Evolutionary conservation across 208 protist genomes (phyloP).

Genomic region (Leishmania mexicana): DNA sequence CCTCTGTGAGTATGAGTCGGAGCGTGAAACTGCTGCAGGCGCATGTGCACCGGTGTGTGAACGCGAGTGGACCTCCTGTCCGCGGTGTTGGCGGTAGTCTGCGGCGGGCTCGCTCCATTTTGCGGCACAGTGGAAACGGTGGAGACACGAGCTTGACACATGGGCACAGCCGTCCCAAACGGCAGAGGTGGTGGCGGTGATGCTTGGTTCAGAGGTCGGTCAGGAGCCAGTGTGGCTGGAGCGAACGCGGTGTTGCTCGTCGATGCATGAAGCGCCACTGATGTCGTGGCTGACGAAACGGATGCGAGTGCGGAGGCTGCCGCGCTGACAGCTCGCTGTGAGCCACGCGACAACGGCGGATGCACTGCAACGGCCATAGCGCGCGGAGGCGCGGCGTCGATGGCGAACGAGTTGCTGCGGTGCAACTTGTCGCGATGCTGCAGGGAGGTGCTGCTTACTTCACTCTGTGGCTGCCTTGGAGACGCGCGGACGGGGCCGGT

Average conservation of each 20-base stretch:
- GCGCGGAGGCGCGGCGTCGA: not conserved
- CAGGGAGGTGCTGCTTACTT: not conserved
- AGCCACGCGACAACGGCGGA: slow-evolving; percentile 8
- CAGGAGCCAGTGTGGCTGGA: not conserved
- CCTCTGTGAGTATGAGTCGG: not conserved
- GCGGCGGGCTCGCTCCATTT: not conserved
- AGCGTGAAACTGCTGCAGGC: not conserved
- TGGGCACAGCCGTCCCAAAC: not conserved
- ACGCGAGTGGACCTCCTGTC: not conserved
- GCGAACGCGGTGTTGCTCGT: not conserved
- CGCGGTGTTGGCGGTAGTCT: not conserved
- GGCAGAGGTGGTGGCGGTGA: not conserved
- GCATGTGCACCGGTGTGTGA: not conserved
- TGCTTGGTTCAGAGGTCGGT: not conserved
- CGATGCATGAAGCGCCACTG: not conserved
- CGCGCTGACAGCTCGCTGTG: not conserved
- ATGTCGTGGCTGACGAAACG: not conserved
- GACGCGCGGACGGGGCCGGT: not conserved
- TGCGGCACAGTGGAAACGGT: not conserved
- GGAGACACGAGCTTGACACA: too few species aligned
- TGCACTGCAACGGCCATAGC: slow-evolving; percentile 8
- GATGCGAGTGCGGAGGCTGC: not conserved
- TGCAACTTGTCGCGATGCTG: not conserved
- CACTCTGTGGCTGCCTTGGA: not conserved
- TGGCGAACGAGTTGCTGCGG: not conserved